phyloP scores from a whole-genome alignment of 2,329 filamentous ascomycete genomes.

The Aspergillus tamarii region DNA sequence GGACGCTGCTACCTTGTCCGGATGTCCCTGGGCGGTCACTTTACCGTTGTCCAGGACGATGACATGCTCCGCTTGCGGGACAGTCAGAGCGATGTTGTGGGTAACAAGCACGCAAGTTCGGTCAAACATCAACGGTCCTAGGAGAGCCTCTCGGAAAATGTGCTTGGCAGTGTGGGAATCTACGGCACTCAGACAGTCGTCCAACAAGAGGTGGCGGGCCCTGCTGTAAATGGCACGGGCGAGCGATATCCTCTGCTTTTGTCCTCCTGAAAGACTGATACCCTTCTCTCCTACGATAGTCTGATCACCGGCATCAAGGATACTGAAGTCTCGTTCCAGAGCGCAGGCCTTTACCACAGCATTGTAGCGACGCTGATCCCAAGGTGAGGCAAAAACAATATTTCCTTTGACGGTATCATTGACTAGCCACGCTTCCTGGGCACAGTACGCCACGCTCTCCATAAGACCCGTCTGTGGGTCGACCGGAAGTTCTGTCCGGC shows the following conservation, averaged over 20 bases:
- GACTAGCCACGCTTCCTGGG: slow-evolving; percentile 94
- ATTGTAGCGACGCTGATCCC: slow-evolving; percentile 79
- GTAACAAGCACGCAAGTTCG: slow-evolving; percentile 95
- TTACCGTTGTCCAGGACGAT: slow-evolving; percentile 87
- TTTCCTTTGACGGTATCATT: slow-evolving; percentile 96
- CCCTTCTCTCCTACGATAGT: slow-evolving; percentile 97
- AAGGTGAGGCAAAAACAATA: slow-evolving; percentile 84
- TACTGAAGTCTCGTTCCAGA: slow-evolving; percentile 85
- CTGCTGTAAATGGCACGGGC: slow-evolving; percentile 97
- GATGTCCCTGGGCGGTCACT: slow-evolving; percentile 73
- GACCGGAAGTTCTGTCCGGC: slow-evolving; percentile 76
- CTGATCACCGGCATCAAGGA: slow-evolving; percentile 88
- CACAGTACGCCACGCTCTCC: slow-evolving; percentile 93
- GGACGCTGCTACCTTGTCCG: slow-evolving; percentile 78
- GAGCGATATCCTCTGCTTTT: slow-evolving; percentile 95
- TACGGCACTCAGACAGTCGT: slow-evolving; percentile 94
- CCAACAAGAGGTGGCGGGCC: slow-evolving; percentile 84
- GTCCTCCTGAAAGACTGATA: slow-evolving; percentile 92
- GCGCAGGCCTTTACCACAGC: slow-evolving; percentile 90
- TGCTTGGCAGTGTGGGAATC: slow-evolving; percentile 97
- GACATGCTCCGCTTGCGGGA: slow-evolving; percentile 77
- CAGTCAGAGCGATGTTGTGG: slow-evolving; percentile 88
- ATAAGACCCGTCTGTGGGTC: slow-evolving; percentile 84
- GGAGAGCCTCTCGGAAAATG: slow-evolving; percentile 93
- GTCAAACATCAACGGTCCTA: slow-evolving; percentile 82